These are phyloP conservation scores for Hyphochytrium catenoides DNA, from an alignment of 352 stramenopile species.

Conservation along the genomic window DNA sequence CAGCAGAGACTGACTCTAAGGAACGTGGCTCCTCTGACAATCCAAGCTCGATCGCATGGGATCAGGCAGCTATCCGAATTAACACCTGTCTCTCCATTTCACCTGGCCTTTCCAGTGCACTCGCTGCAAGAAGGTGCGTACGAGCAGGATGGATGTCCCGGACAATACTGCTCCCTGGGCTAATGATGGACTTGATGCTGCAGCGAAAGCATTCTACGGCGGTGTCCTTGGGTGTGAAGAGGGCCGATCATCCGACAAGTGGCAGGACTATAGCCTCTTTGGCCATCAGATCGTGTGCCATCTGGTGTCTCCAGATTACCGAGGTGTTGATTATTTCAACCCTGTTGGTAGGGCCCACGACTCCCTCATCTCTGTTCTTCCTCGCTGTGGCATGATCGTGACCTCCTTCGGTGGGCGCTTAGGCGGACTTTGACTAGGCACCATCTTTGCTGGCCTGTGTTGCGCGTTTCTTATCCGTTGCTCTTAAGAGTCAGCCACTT, in stretches of 20 bases:
- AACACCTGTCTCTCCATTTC: slow-evolving; percentile 33
- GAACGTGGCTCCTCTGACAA: too few species aligned
- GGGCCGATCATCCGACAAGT: slow-evolving; percentile 67
- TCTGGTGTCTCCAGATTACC: slow-evolving; percentile 74
- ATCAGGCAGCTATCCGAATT: too few species aligned
- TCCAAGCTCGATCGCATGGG: too few species aligned
- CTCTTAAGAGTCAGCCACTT: too few species aligned
- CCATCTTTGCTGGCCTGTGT: neutral
- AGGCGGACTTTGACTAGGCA: neutral
- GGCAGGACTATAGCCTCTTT: slow-evolving; percentile 79
- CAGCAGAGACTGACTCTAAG: too few species aligned
- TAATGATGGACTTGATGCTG: neutral
- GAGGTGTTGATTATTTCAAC: slow-evolving; percentile 80
- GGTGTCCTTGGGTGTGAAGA: slow-evolving; percentile 67
- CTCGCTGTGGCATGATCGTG: neutral
- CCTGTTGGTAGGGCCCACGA: slow-evolving; percentile 44
- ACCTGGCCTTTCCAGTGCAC: slow-evolving; percentile 84
- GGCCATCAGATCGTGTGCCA: slow-evolving; percentile 65
- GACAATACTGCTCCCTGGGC: neutral
- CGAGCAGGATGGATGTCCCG: neutral
- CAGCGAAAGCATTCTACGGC: slow-evolving; percentile 79
- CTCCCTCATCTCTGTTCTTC: neutral
- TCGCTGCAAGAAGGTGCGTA: slow-evolving; percentile 38
- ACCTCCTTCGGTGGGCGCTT: neutral
- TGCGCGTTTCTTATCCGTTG: too few species aligned